These are phyloP conservation scores for Zoysia matrella DNA, from an alignment of 202 grass and related monocot genomes.

Conservation along the genomic window DNA sequence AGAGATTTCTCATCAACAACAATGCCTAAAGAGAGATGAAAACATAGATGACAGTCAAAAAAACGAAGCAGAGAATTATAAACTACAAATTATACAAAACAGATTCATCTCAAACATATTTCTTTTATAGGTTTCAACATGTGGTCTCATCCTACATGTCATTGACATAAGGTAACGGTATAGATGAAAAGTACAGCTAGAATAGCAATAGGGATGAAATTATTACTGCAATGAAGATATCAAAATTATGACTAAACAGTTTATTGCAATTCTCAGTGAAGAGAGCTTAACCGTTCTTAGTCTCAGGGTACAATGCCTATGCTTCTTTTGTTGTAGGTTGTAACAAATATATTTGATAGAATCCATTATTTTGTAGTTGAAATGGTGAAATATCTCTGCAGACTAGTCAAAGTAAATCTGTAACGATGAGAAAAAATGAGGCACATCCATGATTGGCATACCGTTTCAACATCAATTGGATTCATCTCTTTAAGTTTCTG, in stretches of 20 bases:
- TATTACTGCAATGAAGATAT: conserved; percentile 5
- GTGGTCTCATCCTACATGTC: too few species aligned
- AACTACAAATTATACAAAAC: conserved; percentile 9
- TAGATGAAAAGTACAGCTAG: too few species aligned
- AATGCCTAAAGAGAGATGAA: conserved; percentile 63
- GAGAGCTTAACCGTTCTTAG: conserved; percentile 7
- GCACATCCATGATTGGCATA: conserved; percentile 43
- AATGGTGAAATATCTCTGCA: not conserved
- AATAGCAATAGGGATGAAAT: too few species aligned
- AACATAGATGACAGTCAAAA: conserved; percentile 12
- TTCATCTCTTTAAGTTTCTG: conserved; percentile 65
- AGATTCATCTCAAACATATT: conserved; percentile 15
- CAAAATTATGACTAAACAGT: conserved; percentile 8
- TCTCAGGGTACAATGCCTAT: not conserved
- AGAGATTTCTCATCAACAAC: conserved; percentile 94
- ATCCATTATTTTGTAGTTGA: conserved; percentile 25
- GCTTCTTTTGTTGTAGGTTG: conserved; percentile 4
- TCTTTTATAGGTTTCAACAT: conserved; percentile 1
- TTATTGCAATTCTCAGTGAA: conserved; percentile 20
- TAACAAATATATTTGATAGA: conserved; percentile 1
- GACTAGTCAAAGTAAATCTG: not conserved
- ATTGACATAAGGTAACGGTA: too few species aligned
- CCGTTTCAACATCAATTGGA: conserved; percentile 49
- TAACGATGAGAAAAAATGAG: conserved; percentile 4
- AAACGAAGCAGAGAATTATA: conserved; percentile 27